A percentile compares a stretch with the other conserved stretches of the same genome.
Conservation (phyloP, 768 basidiomycete genomes). For the Tremella yokohamensis region DNA sequence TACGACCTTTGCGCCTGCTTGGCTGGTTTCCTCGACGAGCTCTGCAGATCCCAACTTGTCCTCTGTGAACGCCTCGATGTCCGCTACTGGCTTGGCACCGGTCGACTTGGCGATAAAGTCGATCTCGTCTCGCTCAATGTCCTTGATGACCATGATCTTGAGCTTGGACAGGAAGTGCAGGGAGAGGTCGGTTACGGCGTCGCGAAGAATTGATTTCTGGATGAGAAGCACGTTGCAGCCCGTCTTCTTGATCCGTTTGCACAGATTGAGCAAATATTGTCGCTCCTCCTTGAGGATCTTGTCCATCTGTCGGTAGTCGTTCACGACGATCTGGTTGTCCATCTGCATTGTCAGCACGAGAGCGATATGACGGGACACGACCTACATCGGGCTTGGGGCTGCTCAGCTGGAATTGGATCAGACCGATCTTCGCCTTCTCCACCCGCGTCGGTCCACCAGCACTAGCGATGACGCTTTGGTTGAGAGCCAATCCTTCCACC, state of each 20-base stretch:
- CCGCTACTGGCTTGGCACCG: slow-evolving; percentile 92
- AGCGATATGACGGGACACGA: slow-evolving; percentile 1
- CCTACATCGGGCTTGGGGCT: slow-evolving; percentile 95
- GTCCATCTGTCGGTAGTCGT: slow-evolving; percentile 99
- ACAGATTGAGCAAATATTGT: slow-evolving; percentile 92
- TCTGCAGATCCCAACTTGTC: slow-evolving; percentile 98
- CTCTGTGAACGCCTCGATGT: slow-evolving; percentile 94
- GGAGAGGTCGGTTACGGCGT: slow-evolving; percentile 97
- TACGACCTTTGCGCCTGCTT: slow-evolving; percentile 80
- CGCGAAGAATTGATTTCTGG: slow-evolving; percentile 98
- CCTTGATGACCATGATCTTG: slow-evolving; percentile 93
- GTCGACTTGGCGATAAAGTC: slow-evolving; percentile 93
- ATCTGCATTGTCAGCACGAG: slow-evolving; percentile 60
- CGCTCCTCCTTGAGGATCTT: slow-evolving; percentile 99
- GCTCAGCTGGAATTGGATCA: slow-evolving; percentile 96
- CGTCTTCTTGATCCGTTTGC: slow-evolving; percentile 99
- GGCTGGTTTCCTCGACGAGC: slow-evolving; percentile 79
- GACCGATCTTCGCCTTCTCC: slow-evolving; percentile 97
- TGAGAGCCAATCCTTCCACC: slow-evolving; percentile 92
- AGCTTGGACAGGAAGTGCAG: slow-evolving; percentile 96
- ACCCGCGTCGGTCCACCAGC: slow-evolving; percentile 91
- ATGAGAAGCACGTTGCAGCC: slow-evolving; percentile 98
- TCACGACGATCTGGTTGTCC: slow-evolving; percentile 99
- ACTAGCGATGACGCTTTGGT: slow-evolving; percentile 85
- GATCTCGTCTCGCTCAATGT: slow-evolving; percentile 97